phyloP scores from a whole-genome alignment of 2,329 filamentous ascomycete genomes.

The Dothiorella sarmentorum region DNA sequence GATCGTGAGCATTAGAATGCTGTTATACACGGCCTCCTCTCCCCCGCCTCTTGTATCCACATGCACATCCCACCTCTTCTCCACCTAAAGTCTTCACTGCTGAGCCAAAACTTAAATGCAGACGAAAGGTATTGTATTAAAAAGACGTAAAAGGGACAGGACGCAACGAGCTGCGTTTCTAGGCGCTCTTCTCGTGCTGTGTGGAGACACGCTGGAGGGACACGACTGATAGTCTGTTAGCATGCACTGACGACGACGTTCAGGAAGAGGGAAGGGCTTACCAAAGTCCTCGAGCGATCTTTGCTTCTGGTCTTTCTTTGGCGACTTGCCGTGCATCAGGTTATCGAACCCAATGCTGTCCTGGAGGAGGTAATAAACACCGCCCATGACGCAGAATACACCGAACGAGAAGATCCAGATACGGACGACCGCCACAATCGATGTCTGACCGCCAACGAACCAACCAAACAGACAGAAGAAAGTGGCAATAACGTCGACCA shows the following conservation, averaged over 20 bases:
- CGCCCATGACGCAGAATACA: slow-evolving; percentile 79
- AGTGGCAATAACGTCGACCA: slow-evolving; percentile 81
- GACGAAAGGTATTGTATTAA: slow-evolving; percentile 15
- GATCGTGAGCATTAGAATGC: neutral
- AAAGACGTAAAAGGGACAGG: neutral
- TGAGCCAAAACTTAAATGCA: neutral
- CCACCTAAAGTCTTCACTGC: neutral
- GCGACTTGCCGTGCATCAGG: slow-evolving; percentile 86
- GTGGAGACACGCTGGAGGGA: slow-evolving; percentile 86
- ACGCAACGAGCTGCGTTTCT: slow-evolving; percentile 31
- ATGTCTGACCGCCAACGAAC: slow-evolving; percentile 68
- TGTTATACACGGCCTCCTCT: neutral
- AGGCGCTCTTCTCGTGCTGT: slow-evolving; percentile 85
- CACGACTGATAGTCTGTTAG: slow-evolving; percentile 66
- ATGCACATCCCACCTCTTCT: neutral
- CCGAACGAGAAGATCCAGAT: slow-evolving; percentile 91
- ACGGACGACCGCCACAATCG: slow-evolving; percentile 80
- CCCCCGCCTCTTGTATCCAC: slow-evolving; percentile 8
- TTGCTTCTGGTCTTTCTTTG: slow-evolving; percentile 78
- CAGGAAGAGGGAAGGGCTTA: slow-evolving; percentile 50
- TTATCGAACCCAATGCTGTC: slow-evolving; percentile 81
- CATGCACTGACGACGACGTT: slow-evolving; percentile 12
- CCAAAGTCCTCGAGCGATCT: slow-evolving; percentile 84
- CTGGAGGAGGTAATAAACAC: slow-evolving; percentile 75
- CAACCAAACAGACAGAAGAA: slow-evolving; percentile 83